phyloP scores from a whole-genome alignment of 805 yeast species.

The Huiozyma sinensis region DNA sequence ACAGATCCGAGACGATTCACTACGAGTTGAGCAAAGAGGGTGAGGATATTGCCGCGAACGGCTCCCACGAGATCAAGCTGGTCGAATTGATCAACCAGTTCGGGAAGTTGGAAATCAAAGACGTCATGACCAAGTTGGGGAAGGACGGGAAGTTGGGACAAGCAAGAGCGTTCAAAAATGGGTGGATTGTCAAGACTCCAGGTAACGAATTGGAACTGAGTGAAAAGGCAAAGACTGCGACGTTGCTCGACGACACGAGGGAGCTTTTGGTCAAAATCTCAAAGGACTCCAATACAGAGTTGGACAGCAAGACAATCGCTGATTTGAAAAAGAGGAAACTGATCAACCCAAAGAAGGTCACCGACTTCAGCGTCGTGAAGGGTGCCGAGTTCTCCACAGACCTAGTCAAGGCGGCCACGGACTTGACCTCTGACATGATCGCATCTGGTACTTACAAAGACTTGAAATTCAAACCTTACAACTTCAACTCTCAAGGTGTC shows the following conservation, averaged over 20 bases:
- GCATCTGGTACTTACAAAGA: slow-evolving; percentile 71
- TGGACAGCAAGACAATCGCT: slow-evolving; percentile 53
- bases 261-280: slow-evolving; percentile 46
- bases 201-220: slow-evolving; percentile 56
- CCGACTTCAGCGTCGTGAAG: slow-evolving; percentile 67
- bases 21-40: slow-evolving; percentile 80
- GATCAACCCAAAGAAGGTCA: slow-evolving; percentile 53
- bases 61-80: slow-evolving; percentile 84
- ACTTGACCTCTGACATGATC: slow-evolving; percentile 89
- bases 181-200: slow-evolving; percentile 88
- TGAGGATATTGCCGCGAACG: slow-evolving; percentile 59
- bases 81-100: slow-evolving; percentile 63
- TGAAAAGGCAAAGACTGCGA: slow-evolving; percentile 29
- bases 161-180: slow-evolving; percentile 94
- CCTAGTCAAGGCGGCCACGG: slow-evolving; percentile 79
- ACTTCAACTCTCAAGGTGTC: slow-evolving; percentile 91
- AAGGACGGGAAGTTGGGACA: slow-evolving; percentile 85
- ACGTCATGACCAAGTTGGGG: slow-evolving; percentile 64
- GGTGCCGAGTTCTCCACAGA: slow-evolving; percentile 78
- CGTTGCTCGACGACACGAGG: slow-evolving; percentile 52
- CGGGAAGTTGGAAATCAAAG: slow-evolving; percentile 71
- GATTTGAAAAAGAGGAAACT: slow-evolving; percentile 95
- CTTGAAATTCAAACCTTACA: slow-evolving; percentile 85
- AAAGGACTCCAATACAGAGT: slow-evolving; percentile 4
- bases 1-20: slow-evolving; percentile 60